Percentiles rank a stretch among this genome's conserved stretches.
phyloP scores from a whole-genome alignment of 495 filamentous ascomycete genomes.

The Cryomyces minteri region DNA sequence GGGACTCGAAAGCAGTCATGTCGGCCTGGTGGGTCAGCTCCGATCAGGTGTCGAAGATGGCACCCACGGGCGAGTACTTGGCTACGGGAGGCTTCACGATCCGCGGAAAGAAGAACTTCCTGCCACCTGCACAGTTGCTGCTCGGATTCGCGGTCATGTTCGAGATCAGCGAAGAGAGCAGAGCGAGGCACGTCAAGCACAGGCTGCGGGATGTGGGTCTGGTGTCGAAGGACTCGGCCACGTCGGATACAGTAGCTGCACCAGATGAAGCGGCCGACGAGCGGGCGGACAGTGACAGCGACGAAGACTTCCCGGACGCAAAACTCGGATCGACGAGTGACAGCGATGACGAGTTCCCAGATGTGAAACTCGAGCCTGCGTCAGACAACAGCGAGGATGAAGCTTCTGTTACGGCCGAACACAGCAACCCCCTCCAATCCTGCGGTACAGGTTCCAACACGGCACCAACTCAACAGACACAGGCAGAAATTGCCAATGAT shows the following conservation, averaged over 20 bases:
- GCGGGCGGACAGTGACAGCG: slow-evolving; percentile 8
- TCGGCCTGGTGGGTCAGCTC: slow-evolving; percentile 84
- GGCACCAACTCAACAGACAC: not conserved
- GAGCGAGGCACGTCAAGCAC: slow-evolving; percentile 58
- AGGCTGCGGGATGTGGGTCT: slow-evolving; percentile 31
- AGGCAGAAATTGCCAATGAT: not conserved
- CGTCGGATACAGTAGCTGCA: not conserved
- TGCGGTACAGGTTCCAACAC: not conserved
- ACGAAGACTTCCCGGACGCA: slow-evolving; percentile 23
- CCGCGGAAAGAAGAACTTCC: slow-evolving; percentile 69
- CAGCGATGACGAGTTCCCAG: slow-evolving; percentile 16
- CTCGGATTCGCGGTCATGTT: slow-evolving; percentile 80
- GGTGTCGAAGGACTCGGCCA: not conserved
- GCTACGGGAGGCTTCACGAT: slow-evolving; percentile 59
- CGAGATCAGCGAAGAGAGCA: slow-evolving; percentile 76
- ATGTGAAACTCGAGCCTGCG: slow-evolving; percentile 14
- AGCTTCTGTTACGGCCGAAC: not conserved
- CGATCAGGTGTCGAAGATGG: slow-evolving; percentile 73
- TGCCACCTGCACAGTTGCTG: slow-evolving; percentile 75
- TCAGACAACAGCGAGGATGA: slow-evolving; percentile 2
- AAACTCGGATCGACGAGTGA: slow-evolving; percentile 14
- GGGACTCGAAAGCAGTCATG: slow-evolving; percentile 94
- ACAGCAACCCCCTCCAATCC: not conserved
- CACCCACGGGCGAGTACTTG: slow-evolving; percentile 60
- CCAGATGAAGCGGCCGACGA: slow-evolving; percentile 1